phyloP scores from a whole-genome alignment of 192 early-diverging fungal genomes.

The Coemansia sp. region DNA sequence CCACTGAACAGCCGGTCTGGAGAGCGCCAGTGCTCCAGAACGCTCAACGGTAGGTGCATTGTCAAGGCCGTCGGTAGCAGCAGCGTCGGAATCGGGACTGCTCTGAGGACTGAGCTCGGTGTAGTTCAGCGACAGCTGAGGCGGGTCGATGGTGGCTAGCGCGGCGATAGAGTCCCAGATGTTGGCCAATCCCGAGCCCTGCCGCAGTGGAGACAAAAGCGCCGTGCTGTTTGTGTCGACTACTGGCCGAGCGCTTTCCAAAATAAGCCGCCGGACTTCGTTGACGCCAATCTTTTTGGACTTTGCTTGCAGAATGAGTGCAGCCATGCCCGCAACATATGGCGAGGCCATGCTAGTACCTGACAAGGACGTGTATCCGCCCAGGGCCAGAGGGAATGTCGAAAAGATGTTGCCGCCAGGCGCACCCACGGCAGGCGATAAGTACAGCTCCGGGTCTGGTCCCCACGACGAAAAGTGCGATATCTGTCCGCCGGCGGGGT shows the following conservation, averaged over 20 bases:
- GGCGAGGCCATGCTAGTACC: conserved; percentile 77
- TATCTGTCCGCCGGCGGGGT: conserved; percentile 62
- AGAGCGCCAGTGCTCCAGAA: not conserved
- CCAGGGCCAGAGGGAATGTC: conserved; percentile 60
- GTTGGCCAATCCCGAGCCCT: conserved; percentile 51
- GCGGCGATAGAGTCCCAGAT: conserved; percentile 39
- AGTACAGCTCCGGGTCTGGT: conserved; percentile 65
- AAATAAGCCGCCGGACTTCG: conserved; percentile 40
- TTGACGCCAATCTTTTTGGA: conserved; percentile 23
- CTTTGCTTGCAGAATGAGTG: conserved; percentile 49
- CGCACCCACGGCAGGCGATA: conserved; percentile 66
- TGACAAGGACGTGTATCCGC: conserved; percentile 59
- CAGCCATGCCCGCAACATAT: conserved; percentile 54
- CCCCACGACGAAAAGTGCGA: conserved; percentile 80
- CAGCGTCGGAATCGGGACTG: not conserved
- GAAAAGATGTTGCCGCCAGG: conserved; percentile 69
- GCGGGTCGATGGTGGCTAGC: conserved; percentile 38
- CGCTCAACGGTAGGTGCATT: not conserved
- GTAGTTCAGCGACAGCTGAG: conserved; percentile 52
- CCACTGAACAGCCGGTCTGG: not conserved
- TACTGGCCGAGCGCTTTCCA: conserved; percentile 47
- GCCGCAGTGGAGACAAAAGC: conserved; percentile 45
- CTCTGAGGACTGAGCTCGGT: conserved; percentile 12
- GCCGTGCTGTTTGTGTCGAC: conserved; percentile 35
- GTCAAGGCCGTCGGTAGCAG: conserved; percentile 3